Base-by-base conservation (phyloP, 805 yeast genomes). In the Schwanniomyces sp. region DNA sequence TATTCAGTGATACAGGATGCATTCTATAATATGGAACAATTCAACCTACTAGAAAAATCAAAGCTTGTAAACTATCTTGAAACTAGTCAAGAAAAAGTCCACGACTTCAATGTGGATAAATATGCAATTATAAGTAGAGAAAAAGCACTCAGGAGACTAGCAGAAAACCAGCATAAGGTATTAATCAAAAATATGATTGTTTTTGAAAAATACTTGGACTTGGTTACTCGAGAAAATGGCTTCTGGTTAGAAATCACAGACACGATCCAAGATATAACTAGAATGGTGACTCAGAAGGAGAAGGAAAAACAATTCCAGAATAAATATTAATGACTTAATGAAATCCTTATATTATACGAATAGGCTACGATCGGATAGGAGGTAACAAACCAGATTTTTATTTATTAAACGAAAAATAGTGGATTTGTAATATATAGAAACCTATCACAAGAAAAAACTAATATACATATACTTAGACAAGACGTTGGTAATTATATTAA, bases 171-270 rank as follows among this genome's bases (percentile, higher is more conserved):
- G 39, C 66, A 65, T 34, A 27, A 50, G 30, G 45, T 66, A 12
- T 57, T 61, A 9, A 52, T 62, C 7, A 69, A 67, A 43, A 64
- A 59, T 37, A 56, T 70, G 57, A 45, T 67, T 12, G 56, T 69
- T 14, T 53, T 61, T 14, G 71, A 69, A 41, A 56, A 55, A 50
- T 68, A 61, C 46, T 50, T 58, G 5, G 48, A 46, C 7, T 34
- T 65, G 41, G 43, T 62, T 38, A 29, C 53, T 14, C 37, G 47
- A 18, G 70, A 70, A 44, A 61, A 63, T 36, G 44, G 48, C 8
- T 64, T 56, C 40, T 67, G 74, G 72, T 34, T 52, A n/a, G 48
- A 53, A 9, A 51, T 55, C 6, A 62, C 61, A n/a, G 53, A 47
- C 34, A 46, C 45, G 38, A 32, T 63, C 27, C 21, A 27, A 11